Base-by-base conservation (phyloP, 148 eudicot genomes). In the Tetragonia tetragonoides region DNA sequence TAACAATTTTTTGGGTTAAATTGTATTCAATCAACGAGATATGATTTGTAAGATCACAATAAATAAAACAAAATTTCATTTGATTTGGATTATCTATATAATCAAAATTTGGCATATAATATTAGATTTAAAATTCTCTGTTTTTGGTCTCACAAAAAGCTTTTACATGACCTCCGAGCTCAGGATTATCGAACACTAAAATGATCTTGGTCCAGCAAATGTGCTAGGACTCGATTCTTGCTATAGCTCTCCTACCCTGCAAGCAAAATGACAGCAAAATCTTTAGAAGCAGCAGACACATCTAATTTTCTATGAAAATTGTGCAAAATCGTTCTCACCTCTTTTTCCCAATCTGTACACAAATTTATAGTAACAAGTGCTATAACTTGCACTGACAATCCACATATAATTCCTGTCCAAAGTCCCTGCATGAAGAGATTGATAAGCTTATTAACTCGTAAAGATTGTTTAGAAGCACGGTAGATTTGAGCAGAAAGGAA, bases 371-470 rank as follows among this genome's bases (percentile, higher is more conserved):
- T 78, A 66, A 91, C 65, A 3, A 91, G 87, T 10, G 86, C 90
- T 9, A 91, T 74, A 73, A 79, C 61, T 81, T 87, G 95, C 14
- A 89, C 85, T 3, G 59, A 49, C 16, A 91, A 81, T 77, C 88
- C 92, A 67, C 90, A 89, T 42, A 91, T 87, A 34, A 90, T 86
- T 28, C 94, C 94, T 75, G 79, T 81, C 90, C 94, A 90, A 28
- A 89, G 89, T 70, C 94, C 94, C 94, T 90, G 82, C 68, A 42
- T 46, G 39, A n/a, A 1, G 3, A 75, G 18, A 40, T 20, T 17
- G 14, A 17, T 41, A 39, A 68, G 18, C 14, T 41, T 65, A 46
- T 46, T 10, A 28, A 46, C 10, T 6, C 49, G 49, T 46, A 46
- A 49, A 49, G 14, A 47, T 47, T 47, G 53, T 47, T 47, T 47